These are phyloP conservation scores for Lodderomyces elongisporus DNA, from an alignment of 1,139 yeast genomes.

Conservation along the genomic window DNA sequence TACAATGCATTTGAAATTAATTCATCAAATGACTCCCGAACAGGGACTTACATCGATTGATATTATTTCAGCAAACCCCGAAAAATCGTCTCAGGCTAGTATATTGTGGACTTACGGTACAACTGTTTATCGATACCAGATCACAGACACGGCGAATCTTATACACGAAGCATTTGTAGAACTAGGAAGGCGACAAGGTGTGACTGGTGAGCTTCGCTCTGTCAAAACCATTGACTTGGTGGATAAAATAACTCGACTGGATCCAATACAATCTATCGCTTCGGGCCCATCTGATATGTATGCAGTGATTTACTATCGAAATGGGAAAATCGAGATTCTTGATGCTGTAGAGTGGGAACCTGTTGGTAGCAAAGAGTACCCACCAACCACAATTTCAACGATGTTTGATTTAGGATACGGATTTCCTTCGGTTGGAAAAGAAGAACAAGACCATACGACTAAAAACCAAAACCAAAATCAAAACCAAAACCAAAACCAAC, in stretches of 20 bases:
- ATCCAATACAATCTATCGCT: conserved; percentile 19
- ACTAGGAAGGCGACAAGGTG: conserved; percentile 19
- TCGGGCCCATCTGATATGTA: conserved; percentile 22
- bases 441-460: conserved; percentile 9
- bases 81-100: conserved; percentile 30
- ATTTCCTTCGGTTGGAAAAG: conserved; percentile 27
- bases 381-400: conserved; percentile 36
- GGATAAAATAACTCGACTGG: conserved; percentile 21
- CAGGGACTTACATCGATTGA: conserved; percentile 28
- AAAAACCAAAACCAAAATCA: too few species aligned
- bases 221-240: conserved; percentile 17
- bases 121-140: conserved; percentile 30
- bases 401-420: conserved; percentile 57
- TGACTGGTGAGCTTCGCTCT: conserved; percentile 7
- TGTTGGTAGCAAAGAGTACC: conserved; percentile 13
- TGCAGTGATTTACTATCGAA: conserved; percentile 26
- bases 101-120: conserved; percentile 31
- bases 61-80: conserved; percentile 40
- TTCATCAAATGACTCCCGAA: conserved; percentile 28
- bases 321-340: conserved; percentile 42
- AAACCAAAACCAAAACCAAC: too few species aligned
- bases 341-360: conserved; percentile 30
- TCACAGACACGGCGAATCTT: conserved; percentile 23
- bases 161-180: conserved; percentile 28
- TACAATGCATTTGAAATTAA: conserved; percentile 16